phyloP scores from a whole-genome alignment of 2,329 filamentous ascomycete species.

The Cadophora gregata region DNA sequence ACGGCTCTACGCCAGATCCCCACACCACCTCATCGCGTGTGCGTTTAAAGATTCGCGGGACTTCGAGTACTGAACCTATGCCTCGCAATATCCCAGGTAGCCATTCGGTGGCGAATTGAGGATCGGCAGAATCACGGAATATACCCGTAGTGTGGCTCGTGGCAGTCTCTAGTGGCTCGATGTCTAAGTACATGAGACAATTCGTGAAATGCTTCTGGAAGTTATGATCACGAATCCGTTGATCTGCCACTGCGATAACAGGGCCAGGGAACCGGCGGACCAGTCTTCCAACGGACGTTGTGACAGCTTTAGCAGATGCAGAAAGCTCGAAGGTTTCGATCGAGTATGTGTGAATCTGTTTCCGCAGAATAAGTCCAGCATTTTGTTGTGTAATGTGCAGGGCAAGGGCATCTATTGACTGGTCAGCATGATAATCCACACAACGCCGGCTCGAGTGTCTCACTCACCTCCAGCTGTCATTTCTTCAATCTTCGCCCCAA shows the following conservation, averaged over 20 bases:
- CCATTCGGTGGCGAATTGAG: constrained; percentile 58
- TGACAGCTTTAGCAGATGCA: constrained; percentile 47
- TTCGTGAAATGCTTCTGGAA: constrained; percentile 38
- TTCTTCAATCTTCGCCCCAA: constrained; percentile 14
- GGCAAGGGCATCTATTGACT: constrained; percentile 42
- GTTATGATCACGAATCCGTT: constrained; percentile 34
- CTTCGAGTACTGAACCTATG: constrained; percentile 43
- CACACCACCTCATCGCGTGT: constrained; percentile 61
- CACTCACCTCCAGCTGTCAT: constrained; percentile 26
- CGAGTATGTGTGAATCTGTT: constrained; percentile 41
- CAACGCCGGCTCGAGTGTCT: neutral
- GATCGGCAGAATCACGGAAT: constrained; percentile 55
- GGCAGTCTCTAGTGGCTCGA: constrained; percentile 51
- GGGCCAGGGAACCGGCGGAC: constrained; percentile 50
- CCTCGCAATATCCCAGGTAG: constrained; percentile 52
- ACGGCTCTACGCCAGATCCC: constrained; percentile 46
- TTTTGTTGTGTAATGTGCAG: constrained; percentile 54
- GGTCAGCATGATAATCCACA: constrained; percentile 3
- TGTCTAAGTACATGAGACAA: constrained; percentile 32
- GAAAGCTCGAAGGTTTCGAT: constrained; percentile 56
- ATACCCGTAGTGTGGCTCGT: constrained; percentile 23
- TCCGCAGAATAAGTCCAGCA: constrained; percentile 51
- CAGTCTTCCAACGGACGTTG: constrained; percentile 48
- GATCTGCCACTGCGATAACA: constrained; percentile 43
- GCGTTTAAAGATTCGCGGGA: constrained; percentile 53